Conservation (phyloP, 2,329 filamentous ascomycete genomes). For the Thelonectria discophora region DNA sequence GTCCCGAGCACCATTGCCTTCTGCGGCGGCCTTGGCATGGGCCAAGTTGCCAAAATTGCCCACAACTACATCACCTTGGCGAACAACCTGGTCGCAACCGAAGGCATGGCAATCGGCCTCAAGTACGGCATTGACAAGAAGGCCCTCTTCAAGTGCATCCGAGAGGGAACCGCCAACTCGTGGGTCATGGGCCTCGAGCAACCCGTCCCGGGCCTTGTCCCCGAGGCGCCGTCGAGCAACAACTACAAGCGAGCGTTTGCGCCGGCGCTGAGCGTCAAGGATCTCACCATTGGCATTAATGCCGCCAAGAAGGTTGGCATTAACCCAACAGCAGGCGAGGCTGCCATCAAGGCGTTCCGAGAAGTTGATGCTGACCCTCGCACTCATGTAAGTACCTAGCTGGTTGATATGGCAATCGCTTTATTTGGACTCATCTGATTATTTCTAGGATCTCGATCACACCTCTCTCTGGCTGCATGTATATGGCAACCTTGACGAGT, state of each 20-base stretch:
- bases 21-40: constrained; percentile 16
- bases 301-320: constrained; percentile 6
- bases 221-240: constrained; percentile 25
- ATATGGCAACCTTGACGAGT: constrained; percentile 10
- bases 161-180: constrained; percentile 9
- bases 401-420: no score
- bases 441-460: constrained; percentile 13
- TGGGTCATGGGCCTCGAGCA: constrained; percentile 14
- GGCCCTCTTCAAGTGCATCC: constrained; percentile 2
- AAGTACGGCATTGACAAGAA: constrained; percentile 18
- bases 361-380: constrained; percentile 11
- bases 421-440: no score
- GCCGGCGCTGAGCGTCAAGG: constrained; percentile 16
- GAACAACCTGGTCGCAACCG: constrained; percentile 1
- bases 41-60: constrained; percentile 20
- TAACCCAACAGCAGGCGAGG: constrained; percentile 12
- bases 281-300: constrained; percentile 10
- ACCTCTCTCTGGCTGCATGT: constrained; percentile 15
- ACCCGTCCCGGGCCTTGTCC: constrained; percentile 18
- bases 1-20: constrained; percentile 6
- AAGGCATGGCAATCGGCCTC: constrained; percentile 24
- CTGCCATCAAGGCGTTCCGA: constrained; percentile 10
- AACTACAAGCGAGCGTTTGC: constrained; percentile 17
- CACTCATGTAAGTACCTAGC: constrained; percentile 3
- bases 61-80: constrained; percentile 25